phyloP scores from a whole-genome alignment of 73 alveolate species.

The Paramecium pentaurelia region DNA sequence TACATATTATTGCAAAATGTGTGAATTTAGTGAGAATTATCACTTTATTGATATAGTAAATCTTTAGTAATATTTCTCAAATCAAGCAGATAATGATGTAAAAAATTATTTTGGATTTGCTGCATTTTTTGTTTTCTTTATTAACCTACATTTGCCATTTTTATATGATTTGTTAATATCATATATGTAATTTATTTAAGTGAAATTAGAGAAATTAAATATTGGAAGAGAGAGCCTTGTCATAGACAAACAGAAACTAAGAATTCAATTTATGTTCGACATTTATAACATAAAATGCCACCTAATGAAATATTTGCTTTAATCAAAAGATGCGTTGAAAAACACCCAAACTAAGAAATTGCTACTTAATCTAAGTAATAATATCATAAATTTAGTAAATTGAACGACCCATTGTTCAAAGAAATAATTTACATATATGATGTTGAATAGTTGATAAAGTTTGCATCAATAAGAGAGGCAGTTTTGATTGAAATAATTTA shows the following conservation, averaged over 20 bases:
- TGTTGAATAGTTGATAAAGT: not conserved
- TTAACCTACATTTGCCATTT: not conserved
- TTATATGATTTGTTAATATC: not conserved
- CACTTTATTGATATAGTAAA: not conserved
- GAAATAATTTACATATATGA: slow-evolving; percentile 3
- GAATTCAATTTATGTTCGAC: slow-evolving; percentile 14
- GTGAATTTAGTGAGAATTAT: not conserved
- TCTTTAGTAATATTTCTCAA: not conserved
- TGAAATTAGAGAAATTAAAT: not conserved
- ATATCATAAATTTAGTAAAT: not conserved
- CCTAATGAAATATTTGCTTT: not conserved
- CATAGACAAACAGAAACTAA: not conserved
- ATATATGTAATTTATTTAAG: not conserved
- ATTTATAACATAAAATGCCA: not conserved
- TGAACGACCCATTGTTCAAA: not conserved
- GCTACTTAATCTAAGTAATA: not conserved
- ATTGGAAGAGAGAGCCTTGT: not conserved
- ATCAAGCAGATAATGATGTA: not conserved
- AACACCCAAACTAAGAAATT: not conserved
- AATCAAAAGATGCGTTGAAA: not conserved
- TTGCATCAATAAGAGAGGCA: not conserved
- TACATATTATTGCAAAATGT: not conserved
- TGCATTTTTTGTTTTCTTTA: not conserved
- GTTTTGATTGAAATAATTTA: not conserved
- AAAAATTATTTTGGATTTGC: not conserved